These are phyloP conservation scores for Knoxia roxburghii DNA, from an alignment of 257 asterid species.

Conservation along the genomic window DNA sequence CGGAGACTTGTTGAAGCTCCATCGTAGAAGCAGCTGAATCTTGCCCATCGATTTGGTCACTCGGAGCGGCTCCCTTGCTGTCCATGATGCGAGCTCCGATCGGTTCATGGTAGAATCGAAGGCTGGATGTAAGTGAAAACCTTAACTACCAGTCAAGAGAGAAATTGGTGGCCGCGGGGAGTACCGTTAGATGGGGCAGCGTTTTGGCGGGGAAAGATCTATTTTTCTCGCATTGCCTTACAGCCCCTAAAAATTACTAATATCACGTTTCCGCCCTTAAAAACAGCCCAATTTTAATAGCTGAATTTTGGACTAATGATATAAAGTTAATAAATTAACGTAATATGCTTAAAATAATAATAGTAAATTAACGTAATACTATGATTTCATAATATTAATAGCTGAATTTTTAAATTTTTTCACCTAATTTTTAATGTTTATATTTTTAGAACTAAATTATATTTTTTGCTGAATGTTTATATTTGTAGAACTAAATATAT, in stretches of 20 bases:
- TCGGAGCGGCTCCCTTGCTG: background rate
- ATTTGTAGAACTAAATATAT: too few species aligned
- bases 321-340: too few species aligned
- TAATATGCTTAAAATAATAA: too few species aligned
- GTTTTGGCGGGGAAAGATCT: conserved; percentile 4
- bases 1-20: background rate
- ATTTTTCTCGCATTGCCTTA: background rate
- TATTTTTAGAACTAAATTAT: too few species aligned
- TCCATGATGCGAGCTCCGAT: conserved; percentile 5
- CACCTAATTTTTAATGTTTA: too few species aligned
- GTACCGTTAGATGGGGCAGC: background rate
- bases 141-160: conserved; percentile 18
- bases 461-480: too few species aligned
- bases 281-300: too few species aligned
- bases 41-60: conserved; percentile 2
- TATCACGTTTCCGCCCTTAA: background rate
- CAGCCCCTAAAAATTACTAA: background rate
- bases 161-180: conserved; percentile 3
- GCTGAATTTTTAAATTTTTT: too few species aligned
- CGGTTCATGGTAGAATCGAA: background rate
- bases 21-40: background rate
- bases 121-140: background rate
- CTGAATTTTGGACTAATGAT: too few species aligned
- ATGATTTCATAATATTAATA: too few species aligned
- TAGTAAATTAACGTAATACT: too few species aligned